Evolutionary conservation across 805 yeast species (phyloP), one percentile per base, ranked within the genome.

Genomic region (Saccharomycopsis amapae): DNA sequence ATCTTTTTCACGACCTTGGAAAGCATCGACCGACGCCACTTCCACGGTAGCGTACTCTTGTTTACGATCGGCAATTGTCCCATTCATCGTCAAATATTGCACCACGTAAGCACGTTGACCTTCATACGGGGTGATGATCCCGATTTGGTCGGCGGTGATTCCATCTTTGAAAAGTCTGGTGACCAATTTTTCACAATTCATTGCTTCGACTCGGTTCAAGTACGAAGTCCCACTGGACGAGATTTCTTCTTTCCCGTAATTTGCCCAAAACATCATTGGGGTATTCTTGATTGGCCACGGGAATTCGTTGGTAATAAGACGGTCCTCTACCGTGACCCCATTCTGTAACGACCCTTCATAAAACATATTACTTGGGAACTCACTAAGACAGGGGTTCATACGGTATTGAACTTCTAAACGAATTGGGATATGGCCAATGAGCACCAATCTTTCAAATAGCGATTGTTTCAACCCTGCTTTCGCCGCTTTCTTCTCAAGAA

Each of bases 251-350:
- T 82, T 79, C 33, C 96, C 96, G 58, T 79, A 78, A 54, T 81
- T 81, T 0, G 85, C 81, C 96, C 96, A 88, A 57, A 89, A 85
- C 93, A 89, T 84, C 95, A 87, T 86, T n/a, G 96, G 97, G 4
- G 71, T 72, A 40, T 78, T 81, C 20, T 71, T 69, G 23, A 84
- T 80, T 1, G 96, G 96, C 97, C 96, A 89, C n/a, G 95, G 95
- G 66, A 88, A 87, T 5, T 78, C 68, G 25, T 74, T 66, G 1
- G 64, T 51, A 17, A 80, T 60, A 12, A 73, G 65, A 51, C 96
- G 72, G 51, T 86, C 81, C 44, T 79, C 85, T 28, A 77, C 72
- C 2, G 93, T 82, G 13, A 89, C 95, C 54, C 97, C 96, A 59
- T 89, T 88, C 62, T 88, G 96, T 55, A 89, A 72, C 36, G 83